phyloP scores from a whole-genome alignment of 2,329 filamentous ascomycete species.

The Diaporthe eres region DNA sequence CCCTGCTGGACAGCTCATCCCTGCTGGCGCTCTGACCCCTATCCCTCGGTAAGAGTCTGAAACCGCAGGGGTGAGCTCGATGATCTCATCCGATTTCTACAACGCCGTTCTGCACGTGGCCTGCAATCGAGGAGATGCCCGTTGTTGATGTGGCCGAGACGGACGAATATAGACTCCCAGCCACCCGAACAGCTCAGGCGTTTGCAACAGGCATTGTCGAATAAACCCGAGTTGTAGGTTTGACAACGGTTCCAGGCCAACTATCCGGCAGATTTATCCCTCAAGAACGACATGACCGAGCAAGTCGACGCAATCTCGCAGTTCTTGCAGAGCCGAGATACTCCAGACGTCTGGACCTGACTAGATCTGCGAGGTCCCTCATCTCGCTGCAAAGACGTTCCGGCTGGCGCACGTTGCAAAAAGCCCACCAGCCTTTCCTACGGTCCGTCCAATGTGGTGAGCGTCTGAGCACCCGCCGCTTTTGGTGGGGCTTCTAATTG shows the following conservation, averaged over 20 bases:
- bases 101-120: slow-evolving; percentile 29
- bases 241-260: neutral
- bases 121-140: neutral
- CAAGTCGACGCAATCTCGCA: slow-evolving; percentile 28
- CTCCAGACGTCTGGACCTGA: slow-evolving; percentile 2
- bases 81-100: slow-evolving; percentile 19
- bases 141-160: neutral
- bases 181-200: neutral
- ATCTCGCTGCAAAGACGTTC: slow-evolving; percentile 6
- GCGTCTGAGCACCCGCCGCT: slow-evolving; percentile 23
- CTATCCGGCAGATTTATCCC: neutral
- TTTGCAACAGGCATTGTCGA: neutral
- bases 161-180: slow-evolving; percentile 1
- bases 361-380: slow-evolving; percentile 12
- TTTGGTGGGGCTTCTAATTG: slow-evolving; percentile 22
- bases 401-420: neutral
- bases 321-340: slow-evolving; percentile 12
- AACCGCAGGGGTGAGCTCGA: slow-evolving; percentile 32
- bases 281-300: slow-evolving; percentile 26
- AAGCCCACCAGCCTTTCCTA: neutral
- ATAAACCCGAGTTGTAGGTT: neutral
- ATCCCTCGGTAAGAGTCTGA: slow-evolving; percentile 33
- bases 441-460: slow-evolving; percentile 14
- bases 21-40: slow-evolving; percentile 27
- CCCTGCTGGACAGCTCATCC: slow-evolving; percentile 29